Conservation (phyloP, 148 eudicot genomes). For the Rhododendron williamsianum region DNA sequence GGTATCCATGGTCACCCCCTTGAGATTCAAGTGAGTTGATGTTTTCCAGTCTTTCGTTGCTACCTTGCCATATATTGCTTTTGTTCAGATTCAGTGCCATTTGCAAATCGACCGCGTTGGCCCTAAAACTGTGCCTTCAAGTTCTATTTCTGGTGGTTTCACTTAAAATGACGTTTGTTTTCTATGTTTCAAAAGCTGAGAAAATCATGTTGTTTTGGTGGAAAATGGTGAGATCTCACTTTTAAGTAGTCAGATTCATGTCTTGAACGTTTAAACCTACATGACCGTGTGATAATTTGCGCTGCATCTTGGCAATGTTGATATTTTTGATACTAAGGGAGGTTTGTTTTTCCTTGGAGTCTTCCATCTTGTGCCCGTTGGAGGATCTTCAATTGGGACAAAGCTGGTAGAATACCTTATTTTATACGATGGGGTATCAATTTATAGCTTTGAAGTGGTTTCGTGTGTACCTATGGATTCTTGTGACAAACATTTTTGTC, state of each 20-base stretch:
- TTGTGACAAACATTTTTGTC: neutral
- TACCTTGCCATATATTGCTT: neutral
- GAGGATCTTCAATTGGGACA: neutral
- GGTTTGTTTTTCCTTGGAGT: neutral
- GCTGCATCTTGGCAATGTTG: neutral
- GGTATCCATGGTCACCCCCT: constrained; percentile 95
- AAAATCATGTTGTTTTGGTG: neutral
- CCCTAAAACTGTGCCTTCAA: neutral
- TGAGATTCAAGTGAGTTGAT: constrained; percentile 75
- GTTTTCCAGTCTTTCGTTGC: neutral
- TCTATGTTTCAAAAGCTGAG: neutral
- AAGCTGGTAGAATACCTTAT: neutral
- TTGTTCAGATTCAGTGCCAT: neutral
- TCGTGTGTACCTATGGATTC: neutral
- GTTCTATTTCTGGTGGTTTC: neutral
- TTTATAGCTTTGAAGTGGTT: neutral
- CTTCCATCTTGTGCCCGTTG: neutral
- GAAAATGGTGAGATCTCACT: neutral
- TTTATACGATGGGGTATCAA: neutral
- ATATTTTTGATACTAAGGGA: neutral
- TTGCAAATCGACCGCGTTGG: neutral
- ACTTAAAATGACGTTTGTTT: neutral
- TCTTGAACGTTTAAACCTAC: neutral
- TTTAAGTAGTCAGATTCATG: neutral
- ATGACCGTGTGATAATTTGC: neutral